Evolutionary conservation across 768 basidiomycete genomes (phyloP).

Genomic region (Gymnopilus dilepis): DNA sequence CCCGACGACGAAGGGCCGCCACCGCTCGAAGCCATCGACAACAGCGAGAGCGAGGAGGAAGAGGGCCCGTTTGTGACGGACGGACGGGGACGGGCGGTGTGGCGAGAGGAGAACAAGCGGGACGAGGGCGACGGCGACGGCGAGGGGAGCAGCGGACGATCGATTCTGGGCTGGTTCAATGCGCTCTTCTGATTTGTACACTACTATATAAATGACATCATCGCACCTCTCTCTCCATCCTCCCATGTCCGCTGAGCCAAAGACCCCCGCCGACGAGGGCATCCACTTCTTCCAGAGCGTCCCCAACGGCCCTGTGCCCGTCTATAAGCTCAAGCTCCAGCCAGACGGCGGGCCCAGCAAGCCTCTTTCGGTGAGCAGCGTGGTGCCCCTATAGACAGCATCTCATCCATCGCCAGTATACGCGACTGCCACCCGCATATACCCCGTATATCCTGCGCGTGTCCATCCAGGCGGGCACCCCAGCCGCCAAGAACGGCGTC

Average conservation of each 20-base stretch:
- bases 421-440: conserved; percentile 92
- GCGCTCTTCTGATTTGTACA: conserved; percentile 17
- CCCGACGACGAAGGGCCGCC: conserved; percentile 1
- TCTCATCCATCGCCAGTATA: conserved; percentile 65
- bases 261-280: conserved; percentile 93
- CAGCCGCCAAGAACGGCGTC: conserved; percentile 86
- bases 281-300: conserved; percentile 83
- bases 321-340: conserved; percentile 87
- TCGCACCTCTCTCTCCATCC: conserved; percentile 15
- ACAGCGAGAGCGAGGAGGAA: not conserved
- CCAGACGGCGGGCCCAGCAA: conserved; percentile 90
- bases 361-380: conserved; percentile 71
- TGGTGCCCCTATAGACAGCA: conserved; percentile 12
- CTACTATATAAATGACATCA: conserved; percentile 20
- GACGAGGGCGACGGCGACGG: conserved; percentile 6
- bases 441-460: conserved; percentile 91
- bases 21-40: not conserved
- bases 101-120: conserved; percentile 28
- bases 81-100: conserved; percentile 65
- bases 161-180: conserved; percentile 20
- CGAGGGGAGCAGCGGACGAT: conserved; percentile 4
- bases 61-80: conserved; percentile 63
- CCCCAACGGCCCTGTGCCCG: conserved; percentile 62
- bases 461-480: conserved; percentile 89
- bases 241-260: conserved; percentile 55